Percentiles rank a stretch among this genome's conserved stretches.
phyloP scores from a whole-genome alignment of 2,329 filamentous ascomycete genomes.

The Apiospora pterosperma region DNA sequence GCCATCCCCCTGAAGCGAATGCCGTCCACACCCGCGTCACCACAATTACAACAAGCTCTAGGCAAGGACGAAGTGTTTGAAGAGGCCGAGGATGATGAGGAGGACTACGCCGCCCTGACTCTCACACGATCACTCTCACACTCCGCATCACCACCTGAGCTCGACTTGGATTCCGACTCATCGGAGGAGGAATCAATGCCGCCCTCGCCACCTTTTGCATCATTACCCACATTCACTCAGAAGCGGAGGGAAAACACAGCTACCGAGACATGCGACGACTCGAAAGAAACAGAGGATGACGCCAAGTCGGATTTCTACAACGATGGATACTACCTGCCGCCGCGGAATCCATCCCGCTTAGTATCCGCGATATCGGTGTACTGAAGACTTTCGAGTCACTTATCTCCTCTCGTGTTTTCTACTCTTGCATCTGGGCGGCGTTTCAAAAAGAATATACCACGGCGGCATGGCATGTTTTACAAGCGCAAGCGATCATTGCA shows the following conservation, averaged over 20 bases:
- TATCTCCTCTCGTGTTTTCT: constrained; percentile 20
- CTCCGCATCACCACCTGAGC: constrained; percentile 61
- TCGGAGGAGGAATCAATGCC: constrained; percentile 74
- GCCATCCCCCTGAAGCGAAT: constrained; percentile 44
- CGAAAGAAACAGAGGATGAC: constrained; percentile 33
- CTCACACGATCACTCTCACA: constrained; percentile 69
- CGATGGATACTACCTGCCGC: constrained; percentile 52
- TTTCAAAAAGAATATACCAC: constrained; percentile 6
- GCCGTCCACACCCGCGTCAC: constrained; percentile 23
- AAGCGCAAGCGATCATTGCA: neutral
- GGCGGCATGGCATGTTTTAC: constrained; percentile 3
- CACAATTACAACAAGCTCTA: constrained; percentile 32
- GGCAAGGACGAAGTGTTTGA: constrained; percentile 33
- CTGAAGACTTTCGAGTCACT: constrained; percentile 27
- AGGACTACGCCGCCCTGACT: constrained; percentile 62
- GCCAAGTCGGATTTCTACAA: constrained; percentile 42
- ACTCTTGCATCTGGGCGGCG: constrained; percentile 33
- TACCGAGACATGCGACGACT: constrained; percentile 27
- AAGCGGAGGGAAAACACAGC: constrained; percentile 46
- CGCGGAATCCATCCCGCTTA: constrained; percentile 47
- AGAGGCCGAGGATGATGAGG: constrained; percentile 35
- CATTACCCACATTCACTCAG: constrained; percentile 57
- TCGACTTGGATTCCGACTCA: constrained; percentile 65
- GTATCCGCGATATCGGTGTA: constrained; percentile 57
- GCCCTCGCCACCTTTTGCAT: constrained; percentile 59